Conservation (phyloP, 1,284 basidiomycete species). For the Rhodotorula sp. region DNA sequence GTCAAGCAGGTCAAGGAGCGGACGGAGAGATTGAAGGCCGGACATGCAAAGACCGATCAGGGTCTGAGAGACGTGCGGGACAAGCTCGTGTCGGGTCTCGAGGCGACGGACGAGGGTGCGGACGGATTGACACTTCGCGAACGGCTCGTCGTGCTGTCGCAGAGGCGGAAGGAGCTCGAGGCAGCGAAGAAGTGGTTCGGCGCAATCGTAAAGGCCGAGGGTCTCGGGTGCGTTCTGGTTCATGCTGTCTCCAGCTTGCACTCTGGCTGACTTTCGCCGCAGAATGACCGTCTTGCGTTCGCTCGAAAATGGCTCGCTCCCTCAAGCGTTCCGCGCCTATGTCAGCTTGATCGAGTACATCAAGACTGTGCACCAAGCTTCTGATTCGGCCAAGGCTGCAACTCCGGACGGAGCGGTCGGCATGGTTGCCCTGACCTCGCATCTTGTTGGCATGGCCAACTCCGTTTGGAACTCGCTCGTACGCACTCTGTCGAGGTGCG, state of each 20-base stretch:
- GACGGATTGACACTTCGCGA: constrained; percentile 64
- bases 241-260: background rate
- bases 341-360: constrained; percentile 37
- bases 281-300: constrained; percentile 46
- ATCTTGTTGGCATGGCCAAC: constrained; percentile 38
- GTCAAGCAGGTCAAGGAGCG: background rate
- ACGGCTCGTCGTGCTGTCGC: constrained; percentile 70
- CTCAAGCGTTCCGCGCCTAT: constrained; percentile 46
- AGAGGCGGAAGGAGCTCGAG: constrained; percentile 68
- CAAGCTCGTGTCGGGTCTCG: constrained; percentile 15
- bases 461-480: constrained; percentile 37
- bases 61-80: background rate
- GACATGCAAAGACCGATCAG: background rate
- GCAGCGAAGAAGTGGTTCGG: constrained; percentile 72
- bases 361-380: constrained; percentile 19
- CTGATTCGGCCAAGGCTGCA: background rate
- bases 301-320: constrained; percentile 48
- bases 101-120: background rate
- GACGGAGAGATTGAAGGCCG: background rate
- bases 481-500: constrained; percentile 29
- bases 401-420: background rate
- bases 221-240: constrained; percentile 62
- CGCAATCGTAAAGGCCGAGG: constrained; percentile 67
- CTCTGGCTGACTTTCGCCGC: background rate
- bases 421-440: constrained; percentile 26